Evolutionary conservation across 2,329 filamentous ascomycete species (phyloP).

Genomic region (Nemania sp.): DNA sequence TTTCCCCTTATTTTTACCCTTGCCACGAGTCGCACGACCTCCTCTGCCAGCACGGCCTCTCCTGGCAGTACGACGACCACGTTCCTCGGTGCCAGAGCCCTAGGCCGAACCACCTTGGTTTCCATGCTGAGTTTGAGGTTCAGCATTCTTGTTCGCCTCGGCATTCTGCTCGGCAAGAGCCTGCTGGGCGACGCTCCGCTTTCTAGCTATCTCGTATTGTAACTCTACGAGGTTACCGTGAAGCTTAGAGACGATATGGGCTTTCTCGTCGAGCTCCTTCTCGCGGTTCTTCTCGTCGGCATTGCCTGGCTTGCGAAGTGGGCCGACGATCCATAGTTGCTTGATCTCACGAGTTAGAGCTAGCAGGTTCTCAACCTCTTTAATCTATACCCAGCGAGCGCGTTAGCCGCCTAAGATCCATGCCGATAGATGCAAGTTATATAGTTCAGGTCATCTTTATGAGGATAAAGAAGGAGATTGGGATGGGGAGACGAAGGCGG

Average conservation of each 20-base stretch:
- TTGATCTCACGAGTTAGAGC: constrained; percentile 62
- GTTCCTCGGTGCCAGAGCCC: not conserved
- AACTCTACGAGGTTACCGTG: constrained; percentile 49
- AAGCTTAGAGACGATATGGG: constrained; percentile 52
- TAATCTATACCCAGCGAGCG: constrained; percentile 49
- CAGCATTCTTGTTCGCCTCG: constrained; percentile 8
- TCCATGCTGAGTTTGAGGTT: constrained; percentile 15
- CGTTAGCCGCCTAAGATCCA: constrained; percentile 6
- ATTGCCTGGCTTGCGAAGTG: constrained; percentile 58
- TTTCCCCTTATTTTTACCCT: too few relatives aligned
- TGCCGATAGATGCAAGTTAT: not conserved
- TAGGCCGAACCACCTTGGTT: not conserved
- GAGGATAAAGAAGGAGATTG: not conserved
- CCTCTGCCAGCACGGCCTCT: not conserved
- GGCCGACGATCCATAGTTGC: constrained; percentile 63
- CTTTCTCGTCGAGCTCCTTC: constrained; percentile 53
- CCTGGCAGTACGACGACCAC: too few relatives aligned
- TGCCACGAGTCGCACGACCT: not conserved
- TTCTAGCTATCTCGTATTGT: constrained; percentile 36
- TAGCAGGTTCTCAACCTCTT: constrained; percentile 59
- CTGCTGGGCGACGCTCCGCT: constrained; percentile 17
- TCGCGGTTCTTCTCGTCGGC: constrained; percentile 53
- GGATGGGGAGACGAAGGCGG: too few relatives aligned
- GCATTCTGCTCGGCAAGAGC: not conserved
- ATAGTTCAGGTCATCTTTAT: not conserved